Base-by-base conservation (phyloP, 768 basidiomycete species). In the Dacryopinax spathularia region DNA sequence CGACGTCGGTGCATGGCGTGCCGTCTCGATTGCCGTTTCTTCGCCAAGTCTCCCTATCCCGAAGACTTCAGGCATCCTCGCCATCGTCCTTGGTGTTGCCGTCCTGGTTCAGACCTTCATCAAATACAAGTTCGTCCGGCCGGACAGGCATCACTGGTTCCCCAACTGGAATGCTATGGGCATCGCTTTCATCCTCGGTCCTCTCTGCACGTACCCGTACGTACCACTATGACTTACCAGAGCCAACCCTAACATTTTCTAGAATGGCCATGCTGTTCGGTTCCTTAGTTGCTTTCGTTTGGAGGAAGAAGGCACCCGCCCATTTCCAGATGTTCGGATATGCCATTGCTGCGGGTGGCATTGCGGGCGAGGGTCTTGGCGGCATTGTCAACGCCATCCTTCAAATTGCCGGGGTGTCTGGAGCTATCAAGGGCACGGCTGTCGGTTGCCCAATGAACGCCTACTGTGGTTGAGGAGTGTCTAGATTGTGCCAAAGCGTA, bases 371-470 rank as follows among this genome's bases (percentile, higher is more conserved):
- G 22, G 43, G 43, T 20, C 43, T 44, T 37, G 61, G 37, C 35
- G 74, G 74, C 13, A 74, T 74, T n/a, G 70, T 72, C 3, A 73
- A 69, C 20, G 73, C 74, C 0, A 67, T 72, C 34, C 33, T 75
- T 34, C 69, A 72, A 48, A 75, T 73, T 29, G 69, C 66, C 6
- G 72, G 70, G 15, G 70, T 72, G 20, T 66, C 69, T 0, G 74
- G 73, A 0, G 62, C 67, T 12, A 65, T 64, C 37, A 68, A 72
- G 39, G 72, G 73, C 16, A 74, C 72, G 13, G 67, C 63, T 20
- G 61, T 72, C 16, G 72, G 73, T 0, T 74, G 73, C 63, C 73
- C 73, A 0, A 69, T 71, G 44, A 68, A 66, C 0, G 31, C 64
- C 33, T 72, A 73, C 60, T 74, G 72, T 56, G 73, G 73, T 7